These are phyloP conservation scores for Hortiboletus campestris DNA, from an alignment of 768 basidiomycete genomes.

Conservation along the genomic window DNA sequence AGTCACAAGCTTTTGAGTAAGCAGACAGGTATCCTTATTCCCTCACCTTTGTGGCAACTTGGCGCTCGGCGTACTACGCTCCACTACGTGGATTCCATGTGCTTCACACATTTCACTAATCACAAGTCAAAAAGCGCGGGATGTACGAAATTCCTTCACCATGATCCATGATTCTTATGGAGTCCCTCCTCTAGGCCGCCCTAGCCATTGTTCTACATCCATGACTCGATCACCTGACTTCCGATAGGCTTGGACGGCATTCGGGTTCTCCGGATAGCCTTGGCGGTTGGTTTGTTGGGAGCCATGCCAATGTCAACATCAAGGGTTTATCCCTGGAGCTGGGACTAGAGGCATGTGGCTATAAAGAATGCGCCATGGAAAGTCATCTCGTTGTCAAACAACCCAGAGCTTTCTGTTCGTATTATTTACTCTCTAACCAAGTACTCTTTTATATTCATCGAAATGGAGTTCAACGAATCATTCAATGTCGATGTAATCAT, in stretches of 20 bases:
- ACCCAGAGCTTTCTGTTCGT: neutral
- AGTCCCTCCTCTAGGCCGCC: neutral
- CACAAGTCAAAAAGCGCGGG: neutral
- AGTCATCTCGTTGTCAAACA: neutral
- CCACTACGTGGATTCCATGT: neutral
- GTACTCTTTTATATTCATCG: neutral
- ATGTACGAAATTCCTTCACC: neutral
- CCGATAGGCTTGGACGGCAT: neutral
- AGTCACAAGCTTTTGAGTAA: neutral
- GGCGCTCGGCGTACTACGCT: neutral
- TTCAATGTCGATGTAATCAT: slow-evolving; percentile 17
- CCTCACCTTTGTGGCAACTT: slow-evolving; percentile 4
- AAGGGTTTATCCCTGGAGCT: neutral
- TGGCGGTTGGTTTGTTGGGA: slow-evolving; percentile 16
- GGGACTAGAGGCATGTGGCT: neutral
- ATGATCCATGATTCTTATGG: slow-evolving; percentile 6
- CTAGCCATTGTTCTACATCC: neutral
- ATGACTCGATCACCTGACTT: neutral
- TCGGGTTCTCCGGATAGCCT: slow-evolving; percentile 4
- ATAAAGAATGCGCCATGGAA: slow-evolving; percentile 9
- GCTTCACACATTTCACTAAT: neutral
- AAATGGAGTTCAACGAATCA: slow-evolving; percentile 6
- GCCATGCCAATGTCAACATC: slow-evolving; percentile 14
- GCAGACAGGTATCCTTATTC: neutral
- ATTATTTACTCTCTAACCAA: neutral